phyloP scores from a whole-genome alignment of 805 yeast genomes.

The Komagataella pseudopastoris region DNA sequence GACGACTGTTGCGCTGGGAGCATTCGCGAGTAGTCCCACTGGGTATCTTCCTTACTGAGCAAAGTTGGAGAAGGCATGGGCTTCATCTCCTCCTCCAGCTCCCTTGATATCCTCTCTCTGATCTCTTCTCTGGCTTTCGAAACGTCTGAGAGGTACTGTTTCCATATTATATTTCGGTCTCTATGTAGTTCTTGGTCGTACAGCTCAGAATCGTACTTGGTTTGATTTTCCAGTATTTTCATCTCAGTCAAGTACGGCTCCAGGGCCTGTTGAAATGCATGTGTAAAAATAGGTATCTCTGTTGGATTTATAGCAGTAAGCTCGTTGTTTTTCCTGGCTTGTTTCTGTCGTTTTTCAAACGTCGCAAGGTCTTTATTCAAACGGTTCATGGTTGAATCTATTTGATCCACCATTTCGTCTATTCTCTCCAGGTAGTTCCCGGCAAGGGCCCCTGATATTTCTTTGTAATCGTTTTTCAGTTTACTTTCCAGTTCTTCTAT shows the following conservation, averaged over 20 bases:
- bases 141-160: conserved; percentile 8
- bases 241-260: background rate
- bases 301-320: background rate
- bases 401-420: background rate
- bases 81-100: conserved; percentile 4
- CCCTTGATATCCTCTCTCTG: conserved; percentile 1
- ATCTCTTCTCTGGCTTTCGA: conserved; percentile 5
- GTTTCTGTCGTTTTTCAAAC: background rate
- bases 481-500: conserved; percentile 7
- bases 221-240: conserved; percentile 1
- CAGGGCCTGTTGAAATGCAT: conserved; percentile 7
- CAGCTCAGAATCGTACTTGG: conserved; percentile 8
- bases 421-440: background rate
- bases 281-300: conserved; percentile 10
- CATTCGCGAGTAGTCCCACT: conserved; percentile 7
- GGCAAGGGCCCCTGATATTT: background rate
- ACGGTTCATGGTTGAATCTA: background rate
- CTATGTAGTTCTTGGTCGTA: conserved; percentile 7
- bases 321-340: background rate
- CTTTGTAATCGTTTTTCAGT: background rate
- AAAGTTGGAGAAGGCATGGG: conserved; percentile 6
- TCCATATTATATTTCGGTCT: conserved; percentile 10
- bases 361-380: background rate
- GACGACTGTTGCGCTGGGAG: conserved; percentile 10
- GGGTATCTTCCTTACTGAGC: conserved; percentile 2